These are phyloP conservation scores for Chaetomium fimeti DNA, from an alignment of 495 filamentous ascomycete genomes.

Conservation along the genomic window DNA sequence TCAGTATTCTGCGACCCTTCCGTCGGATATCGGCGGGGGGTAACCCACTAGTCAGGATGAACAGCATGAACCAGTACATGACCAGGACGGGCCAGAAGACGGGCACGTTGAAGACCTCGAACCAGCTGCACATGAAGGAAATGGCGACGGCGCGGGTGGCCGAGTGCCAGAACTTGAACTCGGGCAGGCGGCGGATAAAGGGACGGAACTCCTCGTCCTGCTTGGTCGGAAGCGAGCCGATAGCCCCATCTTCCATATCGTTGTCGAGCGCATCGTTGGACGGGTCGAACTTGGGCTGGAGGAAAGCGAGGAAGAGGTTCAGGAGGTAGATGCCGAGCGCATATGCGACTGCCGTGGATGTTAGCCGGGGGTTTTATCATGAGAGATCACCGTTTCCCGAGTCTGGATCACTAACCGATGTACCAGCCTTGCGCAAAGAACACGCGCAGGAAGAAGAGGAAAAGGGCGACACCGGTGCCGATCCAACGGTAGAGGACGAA, in stretches of 20 bases:
- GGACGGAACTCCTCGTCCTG: conserved; percentile 95
- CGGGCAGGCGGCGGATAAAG: conserved; percentile 91
- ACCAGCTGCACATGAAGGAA: conserved; percentile 87
- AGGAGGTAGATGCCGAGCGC: conserved; percentile 98
- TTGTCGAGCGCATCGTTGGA: conserved; percentile 87
- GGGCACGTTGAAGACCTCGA: conserved; percentile 88
- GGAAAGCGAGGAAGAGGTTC: conserved; percentile 98
- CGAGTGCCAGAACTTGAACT: conserved; percentile 99
- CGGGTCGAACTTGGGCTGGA: conserved; percentile 98
- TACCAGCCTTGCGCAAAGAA: conserved; percentile 96
- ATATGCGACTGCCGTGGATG: conserved; percentile 71
- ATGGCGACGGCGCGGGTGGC: conserved; percentile 85
- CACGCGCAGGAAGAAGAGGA: conserved; percentile 84
- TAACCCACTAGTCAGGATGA: conserved; percentile 84
- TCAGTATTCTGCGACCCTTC: conserved; percentile 28
- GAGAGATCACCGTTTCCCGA: no score
- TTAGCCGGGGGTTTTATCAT: conserved; percentile 16
- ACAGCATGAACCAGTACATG: conserved; percentile 97
- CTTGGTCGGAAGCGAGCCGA: conserved; percentile 80
- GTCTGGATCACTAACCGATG: conserved; percentile 66
- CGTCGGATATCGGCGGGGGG: neutral
- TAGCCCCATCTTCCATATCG: conserved; percentile 89
- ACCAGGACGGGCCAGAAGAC: conserved; percentile 99
- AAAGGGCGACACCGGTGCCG: conserved; percentile 68
- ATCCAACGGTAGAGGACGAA: conserved; percentile 86